Percentiles rank a stretch among this genome's conserved stretches.
Conservation (phyloP, 2,329 filamentous ascomycete species). For the Pseudogymnoascus sp. region DNA sequence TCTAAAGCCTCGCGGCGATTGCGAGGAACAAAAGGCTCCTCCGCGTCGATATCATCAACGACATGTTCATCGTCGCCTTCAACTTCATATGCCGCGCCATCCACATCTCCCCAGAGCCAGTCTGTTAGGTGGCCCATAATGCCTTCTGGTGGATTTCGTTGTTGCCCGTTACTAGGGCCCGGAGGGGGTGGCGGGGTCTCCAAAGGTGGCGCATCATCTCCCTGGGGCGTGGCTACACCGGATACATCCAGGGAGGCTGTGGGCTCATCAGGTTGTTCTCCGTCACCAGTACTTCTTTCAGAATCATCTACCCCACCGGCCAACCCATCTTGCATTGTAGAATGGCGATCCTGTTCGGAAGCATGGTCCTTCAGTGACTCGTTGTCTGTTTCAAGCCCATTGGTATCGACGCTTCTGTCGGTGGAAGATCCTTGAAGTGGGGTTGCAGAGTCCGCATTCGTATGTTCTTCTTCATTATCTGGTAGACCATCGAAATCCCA, state of each 20-base stretch:
- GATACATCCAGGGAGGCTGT: background rate
- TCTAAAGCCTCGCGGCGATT: slow-evolving; percentile 23
- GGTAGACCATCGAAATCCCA: background rate
- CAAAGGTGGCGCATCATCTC: background rate
- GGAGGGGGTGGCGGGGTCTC: background rate
- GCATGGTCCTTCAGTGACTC: background rate
- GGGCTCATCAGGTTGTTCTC: background rate
- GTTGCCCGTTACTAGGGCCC: slow-evolving; percentile 6
- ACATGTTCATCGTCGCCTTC: slow-evolving; percentile 53
- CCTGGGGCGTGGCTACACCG: background rate
- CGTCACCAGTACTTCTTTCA: background rate
- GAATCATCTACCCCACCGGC: background rate
- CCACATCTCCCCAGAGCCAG: slow-evolving; percentile 56
- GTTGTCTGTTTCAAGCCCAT: background rate
- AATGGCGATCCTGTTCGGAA: background rate
- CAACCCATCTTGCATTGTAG: background rate
- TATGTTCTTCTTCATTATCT: background rate
- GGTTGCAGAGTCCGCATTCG: background rate
- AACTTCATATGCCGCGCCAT: slow-evolving; percentile 38
- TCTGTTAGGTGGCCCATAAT: slow-evolving; percentile 44
- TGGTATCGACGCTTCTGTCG: background rate
- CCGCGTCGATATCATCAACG: slow-evolving; percentile 51
- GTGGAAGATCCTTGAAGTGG: background rate
- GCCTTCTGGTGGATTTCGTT: slow-evolving; percentile 30
- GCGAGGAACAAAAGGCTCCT: slow-evolving; percentile 52